Evolutionary conservation across 2,329 filamentous ascomycete genomes (phyloP).

Genomic region (Acarospora socialis): DNA sequence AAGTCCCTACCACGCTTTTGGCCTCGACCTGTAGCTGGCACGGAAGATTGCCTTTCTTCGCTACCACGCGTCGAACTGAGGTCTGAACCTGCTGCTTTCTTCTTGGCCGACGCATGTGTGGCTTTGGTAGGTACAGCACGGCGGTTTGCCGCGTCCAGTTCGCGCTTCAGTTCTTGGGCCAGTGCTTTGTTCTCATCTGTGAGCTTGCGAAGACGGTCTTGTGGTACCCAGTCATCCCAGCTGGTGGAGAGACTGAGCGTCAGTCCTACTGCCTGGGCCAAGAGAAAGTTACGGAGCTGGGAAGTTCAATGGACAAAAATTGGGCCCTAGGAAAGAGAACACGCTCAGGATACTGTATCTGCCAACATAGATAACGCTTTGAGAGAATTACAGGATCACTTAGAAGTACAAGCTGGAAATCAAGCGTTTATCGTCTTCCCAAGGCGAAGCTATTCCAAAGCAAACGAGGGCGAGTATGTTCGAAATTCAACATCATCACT

Average conservation of each 20-base stretch:
- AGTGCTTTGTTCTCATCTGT: slow-evolving; percentile 91
- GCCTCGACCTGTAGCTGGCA: slow-evolving; percentile 48
- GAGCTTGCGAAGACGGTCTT: slow-evolving; percentile 86
- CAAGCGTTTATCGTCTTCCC: too few relatives aligned
- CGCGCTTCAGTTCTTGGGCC: slow-evolving; percentile 39
- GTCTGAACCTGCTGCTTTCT: slow-evolving; percentile 34
- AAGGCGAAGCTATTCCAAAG: too few relatives aligned
- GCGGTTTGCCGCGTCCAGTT: slow-evolving; percentile 24
- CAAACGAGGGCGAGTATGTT: too few relatives aligned
- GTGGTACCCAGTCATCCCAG: slow-evolving; percentile 97
- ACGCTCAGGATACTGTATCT: too few relatives aligned
- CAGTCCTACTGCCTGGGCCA: too few relatives aligned
- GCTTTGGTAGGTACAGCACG: slow-evolving; percentile 21
- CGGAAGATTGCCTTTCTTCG: slow-evolving; percentile 56
- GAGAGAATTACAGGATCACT: too few relatives aligned
- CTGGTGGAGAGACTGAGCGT: slow-evolving; percentile 28
- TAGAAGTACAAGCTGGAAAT: too few relatives aligned
- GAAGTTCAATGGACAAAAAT: too few relatives aligned
- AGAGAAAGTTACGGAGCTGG: too few relatives aligned
- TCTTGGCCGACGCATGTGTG: slow-evolving; percentile 21
- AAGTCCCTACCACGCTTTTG: slow-evolving; percentile 64
- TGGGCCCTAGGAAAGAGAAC: too few relatives aligned
- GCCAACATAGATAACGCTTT: too few relatives aligned
- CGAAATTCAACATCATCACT: slow-evolving; percentile 29
- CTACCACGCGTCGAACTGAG: slow-evolving; percentile 55